Conservation (phyloP, 257 asterid species). For the Solanum bulbocastanum region DNA sequence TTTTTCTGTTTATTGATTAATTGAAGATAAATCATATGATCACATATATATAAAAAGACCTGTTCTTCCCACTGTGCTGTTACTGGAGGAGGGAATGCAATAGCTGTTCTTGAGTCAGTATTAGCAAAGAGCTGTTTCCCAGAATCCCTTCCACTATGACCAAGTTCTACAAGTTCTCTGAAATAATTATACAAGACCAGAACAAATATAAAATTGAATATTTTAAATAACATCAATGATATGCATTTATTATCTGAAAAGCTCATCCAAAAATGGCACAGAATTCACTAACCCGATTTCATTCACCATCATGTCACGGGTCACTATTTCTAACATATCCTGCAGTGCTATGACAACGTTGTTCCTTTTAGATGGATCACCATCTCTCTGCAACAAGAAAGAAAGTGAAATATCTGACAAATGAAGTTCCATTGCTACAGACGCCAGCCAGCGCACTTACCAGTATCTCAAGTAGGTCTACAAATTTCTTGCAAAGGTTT, state of each 20-base stretch:
- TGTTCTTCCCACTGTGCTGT: constrained; percentile 98
- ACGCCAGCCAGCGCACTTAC: constrained; percentile 29
- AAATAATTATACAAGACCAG: constrained; percentile 6
- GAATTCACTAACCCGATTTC: constrained; percentile 67
- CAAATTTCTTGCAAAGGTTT: constrained; percentile 65
- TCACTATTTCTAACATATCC: constrained; percentile 89
- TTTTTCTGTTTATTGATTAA: background rate
- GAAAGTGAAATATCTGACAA: constrained; percentile 1
- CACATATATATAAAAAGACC: constrained; percentile 30
- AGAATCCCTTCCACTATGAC: constrained; percentile 71
- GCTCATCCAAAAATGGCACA: background rate
- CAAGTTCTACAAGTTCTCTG: constrained; percentile 83
- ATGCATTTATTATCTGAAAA: background rate
- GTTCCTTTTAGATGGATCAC: constrained; percentile 65
- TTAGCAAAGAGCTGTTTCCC: constrained; percentile 83
- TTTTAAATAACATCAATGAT: background rate
- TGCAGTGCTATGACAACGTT: constrained; percentile 79
- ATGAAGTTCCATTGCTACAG: background rate
- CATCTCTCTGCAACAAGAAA: constrained; percentile 53
- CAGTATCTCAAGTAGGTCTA: constrained; percentile 82
- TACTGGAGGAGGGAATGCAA: constrained; percentile 68
- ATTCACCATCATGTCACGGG: constrained; percentile 89
- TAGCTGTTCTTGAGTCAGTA: constrained; percentile 29
- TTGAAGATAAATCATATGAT: background rate
- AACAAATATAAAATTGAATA: background rate